These are phyloP conservation scores for Asterella californica DNA, from an alignment of 225 moss, liverwort and hornwort genomes.

Conservation along the genomic window DNA sequence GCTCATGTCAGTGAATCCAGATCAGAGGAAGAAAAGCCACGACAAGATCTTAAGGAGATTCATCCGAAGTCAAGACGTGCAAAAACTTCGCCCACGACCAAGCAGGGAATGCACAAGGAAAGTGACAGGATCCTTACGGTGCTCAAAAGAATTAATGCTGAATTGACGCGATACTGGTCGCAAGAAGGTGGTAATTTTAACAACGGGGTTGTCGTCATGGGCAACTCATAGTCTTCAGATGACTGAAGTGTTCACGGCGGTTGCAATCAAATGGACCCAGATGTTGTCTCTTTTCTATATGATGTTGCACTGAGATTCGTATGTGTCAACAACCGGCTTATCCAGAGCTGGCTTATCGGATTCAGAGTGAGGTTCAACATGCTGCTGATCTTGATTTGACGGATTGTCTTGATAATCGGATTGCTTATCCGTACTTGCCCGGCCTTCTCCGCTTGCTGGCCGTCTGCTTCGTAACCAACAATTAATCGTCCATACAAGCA, in stretches of 20 bases:
- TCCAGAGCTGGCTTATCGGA: conserved; percentile 4
- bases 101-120: not conserved
- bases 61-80: not conserved
- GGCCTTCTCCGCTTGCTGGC: too few relatives aligned
- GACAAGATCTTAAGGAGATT: not conserved
- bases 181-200: not conserved
- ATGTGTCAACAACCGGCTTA: conserved; percentile 3
- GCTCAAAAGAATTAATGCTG: not conserved
- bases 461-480: not conserved
- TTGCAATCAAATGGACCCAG: conserved; percentile 50
- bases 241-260: not conserved
- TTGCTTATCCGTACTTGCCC: not conserved
- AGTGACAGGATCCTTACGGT: not conserved
- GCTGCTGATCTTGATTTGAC: not conserved
- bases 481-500: not conserved
- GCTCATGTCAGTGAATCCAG: not conserved
- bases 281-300: conserved; percentile 43
- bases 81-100: not conserved
- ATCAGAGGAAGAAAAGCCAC: not conserved
- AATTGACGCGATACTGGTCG: not conserved
- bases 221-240: not conserved
- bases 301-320: not conserved
- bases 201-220: not conserved
- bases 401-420: not conserved
- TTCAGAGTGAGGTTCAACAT: not conserved